Conservation (phyloP, 306 rosid species). For the Malus sieversii region DNA sequence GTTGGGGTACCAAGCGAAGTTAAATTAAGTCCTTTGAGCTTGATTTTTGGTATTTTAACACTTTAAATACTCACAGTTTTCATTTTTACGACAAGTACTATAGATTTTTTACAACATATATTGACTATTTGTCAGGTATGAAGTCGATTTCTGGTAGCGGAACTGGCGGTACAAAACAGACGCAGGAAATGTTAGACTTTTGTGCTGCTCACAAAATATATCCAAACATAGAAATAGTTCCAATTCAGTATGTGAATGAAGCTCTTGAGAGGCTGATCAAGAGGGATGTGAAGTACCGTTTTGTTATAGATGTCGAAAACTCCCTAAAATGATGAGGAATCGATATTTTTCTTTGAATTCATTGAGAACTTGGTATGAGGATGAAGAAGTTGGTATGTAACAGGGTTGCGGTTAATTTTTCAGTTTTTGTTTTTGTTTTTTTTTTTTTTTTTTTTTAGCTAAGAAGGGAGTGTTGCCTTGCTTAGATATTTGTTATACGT, state of each 20-base stretch:
- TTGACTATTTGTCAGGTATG: conserved; percentile 30
- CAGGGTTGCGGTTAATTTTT: too few species aligned
- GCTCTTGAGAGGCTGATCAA: conserved; percentile 68
- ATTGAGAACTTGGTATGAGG: too few species aligned
- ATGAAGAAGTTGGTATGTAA: too few species aligned
- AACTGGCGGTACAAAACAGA: conserved; percentile 67
- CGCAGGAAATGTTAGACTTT: conserved; percentile 63
- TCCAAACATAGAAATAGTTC: conserved; percentile 69
- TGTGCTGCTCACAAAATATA: conserved; percentile 53
- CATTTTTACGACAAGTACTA: too few species aligned
- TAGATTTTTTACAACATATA: too few species aligned
- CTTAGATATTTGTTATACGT: too few species aligned
- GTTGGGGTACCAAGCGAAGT: conserved; percentile 69
- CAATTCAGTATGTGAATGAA: conserved; percentile 65
- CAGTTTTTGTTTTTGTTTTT: too few species aligned
- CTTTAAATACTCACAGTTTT: too few species aligned
- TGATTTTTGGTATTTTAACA: conserved; percentile 34
- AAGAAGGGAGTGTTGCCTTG: too few species aligned
- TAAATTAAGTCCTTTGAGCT: conserved; percentile 52
- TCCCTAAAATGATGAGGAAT: conserved; percentile 39
- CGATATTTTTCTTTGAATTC: too few species aligned
- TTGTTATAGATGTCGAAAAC: conserved; percentile 66
- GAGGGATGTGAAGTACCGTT: conserved; percentile 69
- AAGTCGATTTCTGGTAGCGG: conserved; percentile 53
- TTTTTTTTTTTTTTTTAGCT: too few species aligned